Base-by-base conservation (phyloP, 164 flowering plant species). In the Brasenia schreberi region DNA sequence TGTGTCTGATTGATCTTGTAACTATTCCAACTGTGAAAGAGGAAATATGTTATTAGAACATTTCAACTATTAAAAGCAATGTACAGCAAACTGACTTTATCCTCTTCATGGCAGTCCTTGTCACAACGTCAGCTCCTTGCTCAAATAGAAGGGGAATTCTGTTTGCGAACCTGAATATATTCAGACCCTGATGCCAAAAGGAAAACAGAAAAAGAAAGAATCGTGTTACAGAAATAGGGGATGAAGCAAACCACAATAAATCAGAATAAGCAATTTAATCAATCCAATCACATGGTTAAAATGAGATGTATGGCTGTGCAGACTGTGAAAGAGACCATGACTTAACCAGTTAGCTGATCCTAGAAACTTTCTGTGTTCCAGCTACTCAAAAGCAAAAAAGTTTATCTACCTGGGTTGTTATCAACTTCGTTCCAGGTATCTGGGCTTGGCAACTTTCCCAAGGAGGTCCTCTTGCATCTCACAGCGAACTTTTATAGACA, bases 101-200 rank as follows among this genome's bases (percentile, higher is more conserved):
- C 77, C 98, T 85, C 79, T 88, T 94, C 63, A 82, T 44, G 49
- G 96, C 94, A 71, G 97, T 91, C 72, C 99, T 81, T 65, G 99
- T 94, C 69, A 94, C 97, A 75, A 94, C 99, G 85, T 94, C 99
- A 73, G 96, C 97, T 77, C 99, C 99, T 89, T 92, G 99, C 82
- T 94, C 99, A 72, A 94, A 94, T n/a, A 94, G 93, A 74, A 94
- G 96, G 7, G 97, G 99, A 60, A 94, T 94, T 59, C 99, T 92
- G 59, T 94, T 94, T 43, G 97, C 99, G 77, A 91, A 92, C 56
- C 99, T 91, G 73, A 94, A 94, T 66, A 94, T 87, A 74, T 94
- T 94, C 42, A 94, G 70, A 43, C 99, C 99, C 99, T 94, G 70
- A 52, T 77, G 61, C 75, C 60, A 18, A 71, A 44, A 61, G 7